Evolutionary conservation across 2,329 filamentous ascomycete species (phyloP), one percentile per base, ranked within the genome.

Genomic region (Pseudohalonectria lignicola): DNA sequence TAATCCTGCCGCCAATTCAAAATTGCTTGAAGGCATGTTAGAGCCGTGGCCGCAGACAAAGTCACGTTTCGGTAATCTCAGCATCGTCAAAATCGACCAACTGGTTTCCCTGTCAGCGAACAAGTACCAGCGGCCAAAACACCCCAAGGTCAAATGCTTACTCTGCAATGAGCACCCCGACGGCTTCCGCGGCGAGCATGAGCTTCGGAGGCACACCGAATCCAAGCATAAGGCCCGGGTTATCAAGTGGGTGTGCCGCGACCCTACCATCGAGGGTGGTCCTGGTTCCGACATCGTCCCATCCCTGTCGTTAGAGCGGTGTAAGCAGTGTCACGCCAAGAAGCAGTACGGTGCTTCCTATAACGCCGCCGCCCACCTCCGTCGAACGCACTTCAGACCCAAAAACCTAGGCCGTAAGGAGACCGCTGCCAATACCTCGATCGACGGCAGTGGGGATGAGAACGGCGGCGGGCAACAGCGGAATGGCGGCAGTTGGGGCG

Each of bases 321-420:
- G 88, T 72, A 94, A 94, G 59, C 75, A 84, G 34, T 96, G 90
- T 57, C 71, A 71, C 35, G 71, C 71, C 32, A 63, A 71, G 39
- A 95, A 94, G 65, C 72, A 75, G 41, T 96, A 96, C 50, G 83
- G 83, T 4, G 85, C 84, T 12, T 92, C 95, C 62, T 95, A 96
- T 62, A 96, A 96, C 51, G 90, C 88, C 1, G 87, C 87, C 0
- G 90, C 87, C 1, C 90, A 96, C 55, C 71, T 96, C 8, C 75
- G 88, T 31, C 79, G 90, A 36, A 82, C 82, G 1, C 90, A 96
- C 56, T 96, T 95, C 67, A 84, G 82, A 53, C n/a, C n/a, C n/a
- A n/a, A n/a, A n/a, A n/a, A n/a, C n/a, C n/a, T n/a, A n/a, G n/a
- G n/a, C n/a, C n/a, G n/a, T n/a, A n/a, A n/a, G n/a, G n/a, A n/a